Conservation (phyloP, 306 rosid genomes). For the Lathyrus sativus region DNA sequence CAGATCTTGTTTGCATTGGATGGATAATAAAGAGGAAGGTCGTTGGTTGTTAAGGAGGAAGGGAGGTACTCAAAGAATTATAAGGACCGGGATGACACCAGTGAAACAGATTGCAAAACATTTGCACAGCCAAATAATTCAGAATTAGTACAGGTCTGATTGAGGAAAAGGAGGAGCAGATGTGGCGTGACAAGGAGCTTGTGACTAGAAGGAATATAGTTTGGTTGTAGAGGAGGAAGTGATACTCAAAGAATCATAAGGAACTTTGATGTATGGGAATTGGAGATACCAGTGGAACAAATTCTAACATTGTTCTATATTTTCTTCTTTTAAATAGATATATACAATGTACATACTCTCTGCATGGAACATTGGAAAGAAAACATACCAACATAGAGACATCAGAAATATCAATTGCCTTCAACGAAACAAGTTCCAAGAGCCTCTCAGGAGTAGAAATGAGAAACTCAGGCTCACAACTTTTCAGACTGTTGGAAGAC, state of each 20-base stretch:
- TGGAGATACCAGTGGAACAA: no score
- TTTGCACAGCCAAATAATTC: neutral
- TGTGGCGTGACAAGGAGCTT: neutral
- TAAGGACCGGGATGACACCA: neutral
- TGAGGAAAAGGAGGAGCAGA: neutral
- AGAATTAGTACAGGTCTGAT: neutral
- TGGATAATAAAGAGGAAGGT: neutral
- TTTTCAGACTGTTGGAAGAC: slow-evolving; percentile 59
- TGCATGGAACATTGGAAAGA: slow-evolving; percentile 16
- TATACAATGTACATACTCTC: neutral
- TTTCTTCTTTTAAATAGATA: neutral
- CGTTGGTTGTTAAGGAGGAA: neutral
- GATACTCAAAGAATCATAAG: no score
- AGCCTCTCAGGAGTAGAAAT: slow-evolving; percentile 96
- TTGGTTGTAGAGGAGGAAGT: no score
- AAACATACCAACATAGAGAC: slow-evolving; percentile 77
- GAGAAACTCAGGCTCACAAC: slow-evolving; percentile 94
- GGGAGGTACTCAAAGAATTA: neutral
- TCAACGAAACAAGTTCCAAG: slow-evolving; percentile 73
- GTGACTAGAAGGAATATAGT: no score
- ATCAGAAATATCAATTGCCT: slow-evolving; percentile 85
- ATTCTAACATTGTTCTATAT: neutral
- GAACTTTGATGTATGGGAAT: no score
- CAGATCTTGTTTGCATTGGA: neutral
- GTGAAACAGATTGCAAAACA: neutral